Conservation (phyloP, 306 rosid species). For the Inga oerstediana region DNA sequence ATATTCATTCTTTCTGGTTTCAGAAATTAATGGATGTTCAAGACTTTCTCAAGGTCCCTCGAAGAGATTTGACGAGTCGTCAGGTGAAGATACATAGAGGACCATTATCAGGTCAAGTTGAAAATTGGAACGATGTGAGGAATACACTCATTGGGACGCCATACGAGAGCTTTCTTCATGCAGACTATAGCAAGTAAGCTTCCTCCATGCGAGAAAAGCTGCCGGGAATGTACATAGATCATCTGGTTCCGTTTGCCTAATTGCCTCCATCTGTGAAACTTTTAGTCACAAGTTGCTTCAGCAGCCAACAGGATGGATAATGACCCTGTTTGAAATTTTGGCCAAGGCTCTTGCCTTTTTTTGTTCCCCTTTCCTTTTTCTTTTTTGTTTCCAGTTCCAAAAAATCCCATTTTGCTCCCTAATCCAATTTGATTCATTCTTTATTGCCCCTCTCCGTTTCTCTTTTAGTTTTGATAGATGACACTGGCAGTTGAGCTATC, state of each 20-base stretch:
- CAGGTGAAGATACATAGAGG: conserved; percentile 97
- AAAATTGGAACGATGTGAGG: conserved; percentile 72
- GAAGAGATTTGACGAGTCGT: conserved; percentile 69
- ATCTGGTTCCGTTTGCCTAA: conserved; percentile 23
- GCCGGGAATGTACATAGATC: conserved; percentile 53
- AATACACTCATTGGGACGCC: conserved; percentile 68
- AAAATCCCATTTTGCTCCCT: background rate
- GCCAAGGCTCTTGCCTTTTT: conserved; percentile 17
- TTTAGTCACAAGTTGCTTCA: conserved; percentile 23
- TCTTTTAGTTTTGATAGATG: background rate
- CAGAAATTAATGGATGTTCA: conserved; percentile 83
- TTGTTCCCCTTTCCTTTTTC: background rate
- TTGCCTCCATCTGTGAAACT: conserved; percentile 26
- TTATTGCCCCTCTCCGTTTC: conserved; percentile 22
- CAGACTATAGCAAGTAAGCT: conserved; percentile 56
- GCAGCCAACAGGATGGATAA: conserved; percentile 52
- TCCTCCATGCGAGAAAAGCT: conserved; percentile 3
- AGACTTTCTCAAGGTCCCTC: conserved; percentile 87
- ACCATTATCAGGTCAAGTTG: conserved; percentile 62
- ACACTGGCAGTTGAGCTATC: background rate
- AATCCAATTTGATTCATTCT: conserved; percentile 74
- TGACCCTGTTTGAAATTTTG: conserved; percentile 58
- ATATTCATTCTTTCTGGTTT: conserved; percentile 10
- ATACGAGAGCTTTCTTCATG: conserved; percentile 59
- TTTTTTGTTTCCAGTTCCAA: conserved; percentile 25